Percentiles rank a stretch among this genome's conserved stretches.
Evolutionary conservation across 2,329 filamentous ascomycete species (phyloP).

Genomic region (Neofusicoccum sp.): DNA sequence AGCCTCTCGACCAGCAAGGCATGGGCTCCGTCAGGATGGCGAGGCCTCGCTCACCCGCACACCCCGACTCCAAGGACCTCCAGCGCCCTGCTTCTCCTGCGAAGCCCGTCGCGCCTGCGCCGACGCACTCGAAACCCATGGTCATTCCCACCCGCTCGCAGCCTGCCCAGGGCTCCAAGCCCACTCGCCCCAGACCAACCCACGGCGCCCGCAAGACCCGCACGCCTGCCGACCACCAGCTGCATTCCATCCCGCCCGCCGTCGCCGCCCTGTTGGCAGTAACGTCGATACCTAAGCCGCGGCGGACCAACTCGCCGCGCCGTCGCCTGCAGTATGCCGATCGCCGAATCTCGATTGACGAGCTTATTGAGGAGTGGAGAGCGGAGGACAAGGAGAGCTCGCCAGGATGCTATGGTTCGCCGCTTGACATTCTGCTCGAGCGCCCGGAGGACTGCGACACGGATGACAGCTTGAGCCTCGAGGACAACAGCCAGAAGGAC

Average conservation of each 20-base stretch:
- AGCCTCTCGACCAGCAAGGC: no score
- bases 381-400: conserved; percentile 44
- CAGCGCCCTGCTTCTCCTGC: conserved; percentile 17
- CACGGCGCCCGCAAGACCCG: conserved; percentile 19
- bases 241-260: conserved; percentile 51
- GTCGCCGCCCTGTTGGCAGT: conserved; percentile 59
- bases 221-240: conserved; percentile 36
- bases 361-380: conserved; percentile 56
- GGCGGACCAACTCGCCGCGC: conserved; percentile 32
- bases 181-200: neutral
- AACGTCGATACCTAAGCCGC: conserved; percentile 57
- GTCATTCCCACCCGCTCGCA: conserved; percentile 40
- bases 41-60: neutral
- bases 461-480: conserved; percentile 37
- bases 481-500: conserved; percentile 40
- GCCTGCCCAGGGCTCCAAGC: neutral
- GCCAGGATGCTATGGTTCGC: conserved; percentile 43
- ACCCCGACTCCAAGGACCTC: conserved; percentile 1
- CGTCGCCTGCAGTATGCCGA: conserved; percentile 38
- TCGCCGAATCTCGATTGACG: conserved; percentile 53
- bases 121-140: conserved; percentile 41
- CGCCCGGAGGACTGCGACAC: conserved; percentile 49
- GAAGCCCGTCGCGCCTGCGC: conserved; percentile 26
- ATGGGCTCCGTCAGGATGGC: conserved; percentile 18
- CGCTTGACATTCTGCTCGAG: conserved; percentile 57